phyloP scores from a whole-genome alignment of 2,329 filamentous ascomycete species.

The Atkinsonella texensis region DNA sequence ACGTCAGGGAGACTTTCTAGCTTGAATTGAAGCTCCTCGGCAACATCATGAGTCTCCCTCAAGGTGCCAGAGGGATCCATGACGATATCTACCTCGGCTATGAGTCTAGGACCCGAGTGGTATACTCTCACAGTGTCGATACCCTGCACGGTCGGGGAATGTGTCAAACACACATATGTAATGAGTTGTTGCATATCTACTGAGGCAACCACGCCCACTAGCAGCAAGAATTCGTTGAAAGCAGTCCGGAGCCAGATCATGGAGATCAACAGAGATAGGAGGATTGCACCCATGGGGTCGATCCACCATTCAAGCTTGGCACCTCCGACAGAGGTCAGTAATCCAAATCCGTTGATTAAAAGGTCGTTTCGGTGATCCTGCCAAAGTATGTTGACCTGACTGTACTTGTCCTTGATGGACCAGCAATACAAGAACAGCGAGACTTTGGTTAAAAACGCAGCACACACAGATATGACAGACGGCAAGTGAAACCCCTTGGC shows the following conservation, averaged over 20 bases:
- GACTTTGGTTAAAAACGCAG: constrained; percentile 80
- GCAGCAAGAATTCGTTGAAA: constrained; percentile 76
- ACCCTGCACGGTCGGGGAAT: constrained; percentile 66
- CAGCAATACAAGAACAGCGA: constrained; percentile 83
- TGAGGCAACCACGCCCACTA: constrained; percentile 81
- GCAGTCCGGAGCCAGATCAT: constrained; percentile 75
- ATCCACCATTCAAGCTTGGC: constrained; percentile 89
- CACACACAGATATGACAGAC: constrained; percentile 70
- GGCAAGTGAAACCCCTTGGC: constrained; percentile 64
- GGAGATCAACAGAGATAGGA: constrained; percentile 69
- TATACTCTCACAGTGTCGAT: constrained; percentile 95
- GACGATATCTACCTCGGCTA: constrained; percentile 93
- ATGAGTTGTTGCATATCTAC: constrained; percentile 84
- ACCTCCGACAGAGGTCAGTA: constrained; percentile 83
- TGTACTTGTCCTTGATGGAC: constrained; percentile 81
- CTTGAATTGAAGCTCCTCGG: constrained; percentile 89
- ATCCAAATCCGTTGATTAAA: constrained; percentile 89
- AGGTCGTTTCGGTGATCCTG: constrained; percentile 96
- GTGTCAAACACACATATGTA: constrained; percentile 84
- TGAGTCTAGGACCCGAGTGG: constrained; percentile 75
- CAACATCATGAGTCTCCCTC: constrained; percentile 76
- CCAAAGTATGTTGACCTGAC: constrained; percentile 85
- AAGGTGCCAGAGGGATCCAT: constrained; percentile 70
- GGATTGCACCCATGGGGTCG: constrained; percentile 81
- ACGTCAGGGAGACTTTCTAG: constrained; percentile 84